phyloP scores from a whole-genome alignment of 1,284 basidiomycete genomes.

The Neolentinus lepideus region DNA sequence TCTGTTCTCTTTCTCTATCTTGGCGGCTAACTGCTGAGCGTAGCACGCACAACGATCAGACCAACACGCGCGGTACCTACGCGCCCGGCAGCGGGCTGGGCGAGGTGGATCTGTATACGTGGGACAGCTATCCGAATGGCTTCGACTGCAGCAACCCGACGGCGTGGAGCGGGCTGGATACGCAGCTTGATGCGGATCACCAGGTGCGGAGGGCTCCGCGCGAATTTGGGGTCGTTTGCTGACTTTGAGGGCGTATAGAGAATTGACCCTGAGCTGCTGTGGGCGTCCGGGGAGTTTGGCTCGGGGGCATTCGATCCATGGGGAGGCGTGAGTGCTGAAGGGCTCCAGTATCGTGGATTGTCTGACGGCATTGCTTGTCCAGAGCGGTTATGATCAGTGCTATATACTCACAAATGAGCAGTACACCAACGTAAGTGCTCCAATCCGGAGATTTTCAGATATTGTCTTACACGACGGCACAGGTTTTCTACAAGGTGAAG shows the following conservation, averaged over 20 bases:
- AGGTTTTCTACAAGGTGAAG: slow-evolving; percentile 12
- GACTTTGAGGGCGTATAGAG: slow-evolving; percentile 13
- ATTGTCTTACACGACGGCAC: background rate
- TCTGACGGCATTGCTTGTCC: slow-evolving; percentile 24
- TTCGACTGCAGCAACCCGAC: slow-evolving; percentile 42
- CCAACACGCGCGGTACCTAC: slow-evolving; percentile 14
- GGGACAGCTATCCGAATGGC: slow-evolving; percentile 42
- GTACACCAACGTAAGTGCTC: slow-evolving; percentile 30
- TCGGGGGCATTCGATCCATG: slow-evolving; percentile 26
- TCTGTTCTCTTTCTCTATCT: background rate
- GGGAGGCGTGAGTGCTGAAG: slow-evolving; percentile 13
- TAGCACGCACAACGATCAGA: slow-evolving; percentile 33
- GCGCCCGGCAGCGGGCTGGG: slow-evolving; percentile 20
- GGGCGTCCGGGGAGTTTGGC: slow-evolving; percentile 29
- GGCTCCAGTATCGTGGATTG: slow-evolving; percentile 1
- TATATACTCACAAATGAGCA: slow-evolving; percentile 35
- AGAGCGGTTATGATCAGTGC: slow-evolving; percentile 35
- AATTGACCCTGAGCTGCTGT: slow-evolving; percentile 19
- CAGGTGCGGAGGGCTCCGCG: slow-evolving; percentile 16
- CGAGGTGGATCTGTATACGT: slow-evolving; percentile 39
- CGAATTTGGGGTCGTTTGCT: background rate
- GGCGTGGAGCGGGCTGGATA: slow-evolving; percentile 34
- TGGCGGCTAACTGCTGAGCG: background rate
- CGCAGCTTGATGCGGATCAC: slow-evolving; percentile 21
- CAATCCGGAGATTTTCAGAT: background rate